Base-by-base conservation (phyloP, 257 asterid species). In the Striga asiatica region DNA sequence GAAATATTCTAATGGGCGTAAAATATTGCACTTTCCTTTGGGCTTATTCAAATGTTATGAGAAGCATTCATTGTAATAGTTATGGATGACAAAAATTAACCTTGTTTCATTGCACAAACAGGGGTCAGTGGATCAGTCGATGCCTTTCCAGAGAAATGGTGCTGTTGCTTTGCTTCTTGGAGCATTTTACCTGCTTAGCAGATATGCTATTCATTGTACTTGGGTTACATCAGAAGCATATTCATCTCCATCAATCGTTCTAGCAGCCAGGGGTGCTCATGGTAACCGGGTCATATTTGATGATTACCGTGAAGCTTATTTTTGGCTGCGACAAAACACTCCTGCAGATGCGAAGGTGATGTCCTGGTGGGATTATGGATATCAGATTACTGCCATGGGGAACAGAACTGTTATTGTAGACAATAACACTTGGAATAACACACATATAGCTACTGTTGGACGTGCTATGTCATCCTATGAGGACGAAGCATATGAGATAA, bases 161-260 rank as follows among this genome's bases (percentile, higher is more conserved):
- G 22, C 5, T 16, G 14, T 13, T 3, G n/a, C 2, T 0, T 14
- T 39, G 5, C 7, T 42, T 42, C 7, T 8, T 3, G 24, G 19
- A 19, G 19, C 29, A 9, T 13, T 18, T 32, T 35, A 12, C 19
- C 62, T 46, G 16, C 20, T n/a, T 38, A 63, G 75, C 43, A 92
- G 99, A 87, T 85, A n/a, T n/a, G n/a, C n/a, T n/a, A n/a, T n/a
- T 73, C 99, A 92, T 56, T 84, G 94, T 77, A 97, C 88, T 65
- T 88, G 99, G 99, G 97, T 95, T 43, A 97, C 99, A 13, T 94
- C 95, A 12, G 99, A 88, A 76, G 99, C 99, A 38, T 92, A 92
- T 76, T 92, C 99, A 47, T 95, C 96, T 38, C 99, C 99, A 12
- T 92, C 97, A 32, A 92, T 92, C 65, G 99, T 92, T 56, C 67